These are phyloP conservation scores for Ustilago trichophora DNA, from an alignment of 1,284 basidiomycete genomes.

Conservation along the genomic window DNA sequence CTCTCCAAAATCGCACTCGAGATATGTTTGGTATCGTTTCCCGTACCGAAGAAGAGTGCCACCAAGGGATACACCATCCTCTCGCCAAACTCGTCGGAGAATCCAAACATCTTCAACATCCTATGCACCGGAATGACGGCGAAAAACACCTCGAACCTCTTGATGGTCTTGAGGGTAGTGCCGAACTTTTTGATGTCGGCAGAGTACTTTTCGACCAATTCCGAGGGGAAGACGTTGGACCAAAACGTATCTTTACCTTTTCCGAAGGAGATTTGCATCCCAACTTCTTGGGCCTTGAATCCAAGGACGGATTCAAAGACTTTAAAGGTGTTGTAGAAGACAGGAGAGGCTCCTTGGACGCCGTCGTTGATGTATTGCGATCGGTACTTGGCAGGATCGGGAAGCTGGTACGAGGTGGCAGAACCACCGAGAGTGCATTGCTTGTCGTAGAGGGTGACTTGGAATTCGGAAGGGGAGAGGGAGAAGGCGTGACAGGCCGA, in stretches of 20 bases:
- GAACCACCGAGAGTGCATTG: constrained; percentile 55
- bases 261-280: constrained; percentile 62
- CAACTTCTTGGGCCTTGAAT: constrained; percentile 54
- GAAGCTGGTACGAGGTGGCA: constrained; percentile 59
- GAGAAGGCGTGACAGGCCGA: constrained; percentile 57
- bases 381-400: constrained; percentile 51
- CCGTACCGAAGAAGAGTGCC: constrained; percentile 74
- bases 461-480: constrained; percentile 47
- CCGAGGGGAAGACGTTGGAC: constrained; percentile 59
- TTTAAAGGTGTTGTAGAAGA: constrained; percentile 62
- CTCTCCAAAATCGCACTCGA: constrained; percentile 73
- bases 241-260: constrained; percentile 59
- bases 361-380: constrained; percentile 64
- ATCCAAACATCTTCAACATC: constrained; percentile 59
- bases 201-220: constrained; percentile 55
- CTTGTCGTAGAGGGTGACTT: constrained; percentile 58
- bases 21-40: constrained; percentile 74
- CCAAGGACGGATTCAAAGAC: constrained; percentile 57
- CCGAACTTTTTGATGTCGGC: constrained; percentile 61
- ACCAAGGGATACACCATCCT: constrained; percentile 73
- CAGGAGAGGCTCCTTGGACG: constrained; percentile 57
- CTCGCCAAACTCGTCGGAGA: constrained; percentile 70
- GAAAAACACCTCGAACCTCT: constrained; percentile 58
- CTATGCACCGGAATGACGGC: constrained; percentile 57
- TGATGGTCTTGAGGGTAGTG: constrained; percentile 56